Percentiles rank a stretch among this genome's conserved stretches.
Evolutionary conservation across 2,329 filamentous ascomycete genomes (phyloP).

Genomic region (Leptosphaerulina australis): DNA sequence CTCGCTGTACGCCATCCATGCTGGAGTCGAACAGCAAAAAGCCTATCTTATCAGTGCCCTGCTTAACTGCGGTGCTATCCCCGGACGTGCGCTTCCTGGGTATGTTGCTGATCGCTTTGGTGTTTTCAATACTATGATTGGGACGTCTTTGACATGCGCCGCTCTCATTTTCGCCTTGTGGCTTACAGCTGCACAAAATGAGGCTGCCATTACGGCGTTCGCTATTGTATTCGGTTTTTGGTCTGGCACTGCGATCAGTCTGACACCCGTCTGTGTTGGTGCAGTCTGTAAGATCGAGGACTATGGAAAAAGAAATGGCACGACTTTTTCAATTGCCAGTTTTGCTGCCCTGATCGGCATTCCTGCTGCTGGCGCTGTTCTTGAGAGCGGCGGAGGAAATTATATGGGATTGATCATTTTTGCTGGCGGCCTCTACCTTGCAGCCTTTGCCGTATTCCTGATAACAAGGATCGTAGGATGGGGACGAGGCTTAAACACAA

Average conservation of each 20-base stretch:
- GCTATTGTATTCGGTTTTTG: conserved; percentile 70
- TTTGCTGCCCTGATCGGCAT: conserved; percentile 69
- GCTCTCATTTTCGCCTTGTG: conserved; percentile 61
- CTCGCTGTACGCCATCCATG: conserved; percentile 53
- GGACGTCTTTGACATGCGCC: conserved; percentile 52
- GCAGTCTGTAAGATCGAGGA: conserved; percentile 72
- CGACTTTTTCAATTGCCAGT: conserved; percentile 64
- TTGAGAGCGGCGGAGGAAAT: conserved; percentile 21
- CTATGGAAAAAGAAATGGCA: conserved; percentile 70
- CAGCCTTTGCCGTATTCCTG: conserved; percentile 23
- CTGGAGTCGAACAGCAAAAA: conserved; percentile 19
- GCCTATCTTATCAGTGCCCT: conserved; percentile 51
- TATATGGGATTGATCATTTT: conserved; percentile 31
- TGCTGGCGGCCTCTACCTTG: conserved; percentile 25
- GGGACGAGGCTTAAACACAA: conserved; percentile 19
- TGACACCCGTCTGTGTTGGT: conserved; percentile 68
- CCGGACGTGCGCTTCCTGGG: conserved; percentile 62
- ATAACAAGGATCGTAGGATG: conserved; percentile 23
- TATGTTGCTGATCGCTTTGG: conserved; percentile 60
- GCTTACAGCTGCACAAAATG: conserved; percentile 57
- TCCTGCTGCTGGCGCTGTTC: conserved; percentile 64
- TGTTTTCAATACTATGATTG: conserved; percentile 59
- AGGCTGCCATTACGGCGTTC: conserved; percentile 65
- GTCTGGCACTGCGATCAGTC: conserved; percentile 68
- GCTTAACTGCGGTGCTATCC: conserved; percentile 54